These are phyloP conservation scores for Naumovozyma baii DNA, from an alignment of 805 yeast genomes.

Conservation along the genomic window DNA sequence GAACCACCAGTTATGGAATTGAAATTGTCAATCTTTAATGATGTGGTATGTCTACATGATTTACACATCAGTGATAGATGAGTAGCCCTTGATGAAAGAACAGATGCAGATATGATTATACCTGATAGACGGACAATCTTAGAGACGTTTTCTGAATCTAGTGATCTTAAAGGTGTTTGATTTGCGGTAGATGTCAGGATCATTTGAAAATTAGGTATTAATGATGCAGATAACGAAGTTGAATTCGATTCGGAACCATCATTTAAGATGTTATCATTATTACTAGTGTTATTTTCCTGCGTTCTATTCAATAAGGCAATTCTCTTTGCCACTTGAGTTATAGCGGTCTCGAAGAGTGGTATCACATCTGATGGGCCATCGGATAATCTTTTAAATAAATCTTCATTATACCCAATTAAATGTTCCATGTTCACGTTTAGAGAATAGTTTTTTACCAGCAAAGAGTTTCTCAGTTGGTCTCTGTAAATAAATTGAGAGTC, in stretches of 20 bases:
- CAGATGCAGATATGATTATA: conserved; percentile 83
- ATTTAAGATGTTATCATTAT: conserved; percentile 1
- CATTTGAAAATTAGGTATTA: conserved; percentile 73
- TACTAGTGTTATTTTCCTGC: neutral
- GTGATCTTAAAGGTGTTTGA: conserved; percentile 63
- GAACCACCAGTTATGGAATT: conserved; percentile 27
- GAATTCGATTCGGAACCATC: no score
- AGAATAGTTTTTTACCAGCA: conserved; percentile 64
- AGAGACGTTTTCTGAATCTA: conserved; percentile 81
- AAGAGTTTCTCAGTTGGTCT: conserved; percentile 82
- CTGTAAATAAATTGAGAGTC: conserved; percentile 76
- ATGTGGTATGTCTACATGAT: conserved; percentile 71
- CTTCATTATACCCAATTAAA: conserved; percentile 79
- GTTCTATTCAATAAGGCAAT: conserved; percentile 36
- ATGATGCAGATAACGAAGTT: neutral
- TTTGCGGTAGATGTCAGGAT: conserved; percentile 65
- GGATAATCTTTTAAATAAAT: conserved; percentile 67
- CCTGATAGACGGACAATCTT: conserved; percentile 88
- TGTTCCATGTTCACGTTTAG: conserved; percentile 75
- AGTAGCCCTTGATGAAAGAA: conserved; percentile 80
- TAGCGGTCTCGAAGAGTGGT: conserved; percentile 74
- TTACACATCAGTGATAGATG: conserved; percentile 77
- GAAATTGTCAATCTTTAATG: conserved; percentile 35
- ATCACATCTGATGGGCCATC: conserved; percentile 86
- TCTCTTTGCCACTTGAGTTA: conserved; percentile 76